phyloP scores from a whole-genome alignment of 2,329 filamentous ascomycete genomes.

The Penicillium italicum region DNA sequence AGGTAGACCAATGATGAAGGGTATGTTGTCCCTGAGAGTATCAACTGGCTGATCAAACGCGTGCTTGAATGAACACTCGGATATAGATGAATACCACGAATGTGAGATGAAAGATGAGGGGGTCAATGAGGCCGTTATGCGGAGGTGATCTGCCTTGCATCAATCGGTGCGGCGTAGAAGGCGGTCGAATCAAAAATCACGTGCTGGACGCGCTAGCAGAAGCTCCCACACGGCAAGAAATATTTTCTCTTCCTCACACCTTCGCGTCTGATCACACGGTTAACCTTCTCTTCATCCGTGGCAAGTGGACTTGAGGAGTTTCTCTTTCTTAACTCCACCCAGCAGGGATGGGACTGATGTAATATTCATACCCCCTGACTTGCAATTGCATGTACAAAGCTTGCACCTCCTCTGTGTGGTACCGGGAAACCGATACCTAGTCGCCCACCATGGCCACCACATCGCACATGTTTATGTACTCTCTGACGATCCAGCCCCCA shows the following conservation, averaged over 20 bases:
- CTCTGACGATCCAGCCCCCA: slow-evolving; percentile 88
- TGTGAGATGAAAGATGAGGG: not conserved
- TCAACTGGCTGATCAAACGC: not conserved
- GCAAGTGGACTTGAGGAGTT: slow-evolving; percentile 28
- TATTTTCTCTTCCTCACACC: slow-evolving; percentile 24
- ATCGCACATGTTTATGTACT: slow-evolving; percentile 98
- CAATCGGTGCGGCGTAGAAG: slow-evolving; percentile 28
- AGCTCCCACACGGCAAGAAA: slow-evolving; percentile 28
- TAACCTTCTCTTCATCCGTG: slow-evolving; percentile 5
- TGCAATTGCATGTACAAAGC: slow-evolving; percentile 27
- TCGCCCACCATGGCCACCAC: slow-evolving; percentile 80
- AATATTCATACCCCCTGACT: slow-evolving; percentile 25
- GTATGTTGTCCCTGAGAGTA: not conserved
- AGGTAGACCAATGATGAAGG: not conserved
- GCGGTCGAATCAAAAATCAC: slow-evolving; percentile 33
- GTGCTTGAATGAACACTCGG: not conserved
- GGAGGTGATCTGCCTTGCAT: slow-evolving; percentile 12
- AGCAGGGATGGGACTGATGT: slow-evolving; percentile 39
- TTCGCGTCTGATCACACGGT: slow-evolving; percentile 4
- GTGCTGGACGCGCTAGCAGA: slow-evolving; percentile 23
- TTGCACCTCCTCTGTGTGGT: slow-evolving; percentile 10
- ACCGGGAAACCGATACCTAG: slow-evolving; percentile 21
- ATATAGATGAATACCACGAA: not conserved
- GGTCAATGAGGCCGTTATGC: slow-evolving; percentile 2
- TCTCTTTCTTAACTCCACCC: slow-evolving; percentile 12